Percentiles rank a stretch among this genome's conserved stretches.
These are phyloP conservation scores for Lactarius akahatsu DNA, from an alignment of 768 basidiomycete species.

Conservation along the genomic window DNA sequence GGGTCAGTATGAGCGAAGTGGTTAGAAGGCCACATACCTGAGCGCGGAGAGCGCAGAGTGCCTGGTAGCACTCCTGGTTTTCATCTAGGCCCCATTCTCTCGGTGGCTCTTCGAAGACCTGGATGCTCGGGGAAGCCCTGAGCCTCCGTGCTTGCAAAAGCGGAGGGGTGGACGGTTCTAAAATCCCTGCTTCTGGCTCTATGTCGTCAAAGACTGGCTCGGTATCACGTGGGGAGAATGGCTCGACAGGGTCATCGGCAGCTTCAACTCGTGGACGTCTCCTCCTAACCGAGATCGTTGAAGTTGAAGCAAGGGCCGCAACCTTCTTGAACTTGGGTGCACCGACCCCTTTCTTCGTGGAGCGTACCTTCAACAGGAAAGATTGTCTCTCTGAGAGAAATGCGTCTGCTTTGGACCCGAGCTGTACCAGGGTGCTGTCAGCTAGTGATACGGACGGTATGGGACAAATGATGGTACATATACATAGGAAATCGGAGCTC, in stretches of 20 bases:
- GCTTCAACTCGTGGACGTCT: background rate
- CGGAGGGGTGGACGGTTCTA: slow-evolving; percentile 4
- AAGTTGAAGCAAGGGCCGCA: background rate
- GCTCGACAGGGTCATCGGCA: slow-evolving; percentile 18
- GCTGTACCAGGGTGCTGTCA: slow-evolving; percentile 9
- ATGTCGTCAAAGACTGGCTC: slow-evolving; percentile 21
- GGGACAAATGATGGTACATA: background rate
- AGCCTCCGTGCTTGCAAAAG: slow-evolving; percentile 10
- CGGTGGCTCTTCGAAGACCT: slow-evolving; percentile 3
- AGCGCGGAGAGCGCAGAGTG: slow-evolving; percentile 20
- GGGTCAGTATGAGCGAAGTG: background rate
- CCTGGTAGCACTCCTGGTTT: slow-evolving; percentile 16
- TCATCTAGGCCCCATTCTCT: background rate
- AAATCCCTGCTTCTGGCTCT: slow-evolving; percentile 4
- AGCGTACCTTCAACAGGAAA: slow-evolving; percentile 19
- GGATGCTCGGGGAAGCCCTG: slow-evolving; percentile 13
- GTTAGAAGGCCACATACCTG: slow-evolving; percentile 17
- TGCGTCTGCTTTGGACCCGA: slow-evolving; percentile 17
- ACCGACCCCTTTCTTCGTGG: background rate
- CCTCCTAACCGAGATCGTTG: slow-evolving; percentile 17
- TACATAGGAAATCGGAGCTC: slow-evolving; percentile 21
- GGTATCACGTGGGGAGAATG: slow-evolving; percentile 7
- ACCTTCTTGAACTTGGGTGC: slow-evolving; percentile 1
- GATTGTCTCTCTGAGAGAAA: slow-evolving; percentile 10
- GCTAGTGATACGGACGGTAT: background rate